Base-by-base conservation (phyloP, 2,329 filamentous ascomycete genomes). In the Nothopassalora personata region DNA sequence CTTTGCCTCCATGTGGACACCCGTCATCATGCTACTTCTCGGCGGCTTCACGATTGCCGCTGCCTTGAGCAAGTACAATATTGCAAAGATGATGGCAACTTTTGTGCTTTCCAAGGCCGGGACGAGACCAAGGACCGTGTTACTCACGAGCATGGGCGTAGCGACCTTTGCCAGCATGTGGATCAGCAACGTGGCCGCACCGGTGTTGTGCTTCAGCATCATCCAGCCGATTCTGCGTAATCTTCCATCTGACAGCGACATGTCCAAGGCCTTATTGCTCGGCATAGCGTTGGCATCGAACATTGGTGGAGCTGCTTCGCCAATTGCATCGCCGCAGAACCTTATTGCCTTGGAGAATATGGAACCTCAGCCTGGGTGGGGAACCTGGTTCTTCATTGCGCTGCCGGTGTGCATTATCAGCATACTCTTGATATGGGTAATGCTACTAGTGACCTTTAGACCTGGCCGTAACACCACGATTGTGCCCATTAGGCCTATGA, bases 91-190 rank as follows among this genome's bases (percentile, higher is more conserved):
- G 71, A 91, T 99, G 77, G 94, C 94, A 1, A 97, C 93, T 1
- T 91, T 97, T 69, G 90, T 99, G 30, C 82, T 99, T 34, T 96
- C 91, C 79, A 97, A 96, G 78, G 94, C 94, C 8, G 94, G 94
- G 6, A 97, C 94, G 3, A 88, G 87, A 68, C 94, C 94, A 9
- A 83, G 87, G 57, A 93, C 90, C 2, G 94, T 99, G 3, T 81
- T 99, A 4, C 76, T 99, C n/a, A 94, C 93, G 56, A 97, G 93
- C 77, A 99, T 99, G 94, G 92, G 97, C 68, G 94, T 99, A 46
- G 92, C 93, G 57, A 95, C 94, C 70, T 95, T 99, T 73, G 88
- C 95, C 8, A 97, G 91, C 68, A 99, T 99, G 94, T 91, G 96
- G 81, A 97, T 99, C 70, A 96, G 91, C 76, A 99, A 99, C 67